phyloP scores from a whole-genome alignment of 1,139 yeast species.

The Taphrina confusa region DNA sequence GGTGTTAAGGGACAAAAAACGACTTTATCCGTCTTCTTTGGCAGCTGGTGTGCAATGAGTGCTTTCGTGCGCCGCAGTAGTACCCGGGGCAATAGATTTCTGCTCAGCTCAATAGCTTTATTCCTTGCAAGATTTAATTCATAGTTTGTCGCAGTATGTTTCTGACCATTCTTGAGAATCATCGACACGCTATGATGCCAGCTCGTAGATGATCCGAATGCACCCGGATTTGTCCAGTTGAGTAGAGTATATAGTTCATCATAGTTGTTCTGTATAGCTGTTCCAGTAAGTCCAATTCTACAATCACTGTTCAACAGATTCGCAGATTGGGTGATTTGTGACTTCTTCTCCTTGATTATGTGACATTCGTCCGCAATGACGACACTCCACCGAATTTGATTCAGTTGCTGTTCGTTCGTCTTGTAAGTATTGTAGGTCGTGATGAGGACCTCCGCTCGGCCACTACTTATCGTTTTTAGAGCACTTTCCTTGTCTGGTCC shows the following conservation, averaged over 20 bases:
- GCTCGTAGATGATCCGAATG: conserved; percentile 73
- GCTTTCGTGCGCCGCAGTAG: conserved; percentile 81
- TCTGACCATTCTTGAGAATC: conserved; percentile 83
- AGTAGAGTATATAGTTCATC: conserved; percentile 81
- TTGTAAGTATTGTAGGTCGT: conserved; percentile 84
- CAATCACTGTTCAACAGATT: conserved; percentile 70
- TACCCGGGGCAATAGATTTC: conserved; percentile 83
- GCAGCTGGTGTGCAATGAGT: conserved; percentile 72
- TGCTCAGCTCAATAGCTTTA: conserved; percentile 76
- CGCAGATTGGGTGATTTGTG: conserved; percentile 73
- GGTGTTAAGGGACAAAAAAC: conserved; percentile 90
- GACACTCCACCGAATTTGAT: conserved; percentile 64
- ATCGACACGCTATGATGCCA: conserved; percentile 81
- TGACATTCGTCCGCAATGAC: conserved; percentile 88
- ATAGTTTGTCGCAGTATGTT: conserved; percentile 71
- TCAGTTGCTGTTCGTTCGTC: conserved; percentile 65
- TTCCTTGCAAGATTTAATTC: conserved; percentile 84
- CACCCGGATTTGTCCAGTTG: conserved; percentile 86
- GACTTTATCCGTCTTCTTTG: conserved; percentile 85
- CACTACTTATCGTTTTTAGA: conserved; percentile 54
- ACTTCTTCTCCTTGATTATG: conserved; percentile 72
- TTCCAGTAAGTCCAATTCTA: conserved; percentile 75
- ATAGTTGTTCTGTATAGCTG: conserved; percentile 83
- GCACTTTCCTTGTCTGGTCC: conserved; percentile 73
- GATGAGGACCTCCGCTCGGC: conserved; percentile 65